phyloP scores from a whole-genome alignment of 2,329 filamentous ascomycete genomes.

The Botrytis porri region DNA sequence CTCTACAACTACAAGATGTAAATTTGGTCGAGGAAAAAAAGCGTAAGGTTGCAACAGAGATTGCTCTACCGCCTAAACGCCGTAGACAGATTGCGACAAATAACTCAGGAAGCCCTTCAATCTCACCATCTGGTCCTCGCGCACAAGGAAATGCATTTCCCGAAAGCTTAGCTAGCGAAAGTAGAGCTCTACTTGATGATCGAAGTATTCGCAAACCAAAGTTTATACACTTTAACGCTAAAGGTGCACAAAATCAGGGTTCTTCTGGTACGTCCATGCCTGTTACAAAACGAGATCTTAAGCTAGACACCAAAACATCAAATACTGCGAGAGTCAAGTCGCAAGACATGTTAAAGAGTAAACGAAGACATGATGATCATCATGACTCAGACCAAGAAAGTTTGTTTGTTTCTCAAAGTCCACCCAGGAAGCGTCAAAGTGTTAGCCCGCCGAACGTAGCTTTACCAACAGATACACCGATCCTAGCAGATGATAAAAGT shows the following conservation, averaged over 20 bases:
- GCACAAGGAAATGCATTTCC: not conserved
- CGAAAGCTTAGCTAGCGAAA: not conserved
- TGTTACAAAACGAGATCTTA: not conserved
- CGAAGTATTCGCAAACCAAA: slow-evolving; percentile 25
- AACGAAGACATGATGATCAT: not conserved
- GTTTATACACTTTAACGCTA: slow-evolving; percentile 26
- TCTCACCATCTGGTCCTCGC: not conserved
- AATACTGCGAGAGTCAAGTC: slow-evolving; percentile 10
- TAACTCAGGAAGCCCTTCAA: not conserved
- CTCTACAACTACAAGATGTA: not conserved
- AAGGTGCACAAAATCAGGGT: slow-evolving; percentile 31
- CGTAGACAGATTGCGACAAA: not conserved
- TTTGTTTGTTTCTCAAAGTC: slow-evolving; percentile 7
- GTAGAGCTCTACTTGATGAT: slow-evolving; percentile 22
- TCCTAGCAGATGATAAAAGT: not conserved
- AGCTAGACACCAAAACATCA: not conserved
- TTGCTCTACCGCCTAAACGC: slow-evolving; percentile 1
- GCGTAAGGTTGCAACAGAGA: slow-evolving; percentile 2
- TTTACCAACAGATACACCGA: not conserved
- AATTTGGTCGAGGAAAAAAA: slow-evolving; percentile 8
- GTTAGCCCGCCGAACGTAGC: slow-evolving; percentile 12
- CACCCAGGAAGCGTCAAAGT: slow-evolving; percentile 25
- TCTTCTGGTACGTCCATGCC: slow-evolving; percentile 16
- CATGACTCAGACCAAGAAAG: not conserved
- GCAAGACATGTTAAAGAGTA: not conserved